Percentiles rank a stretch among this genome's conserved stretches.
phyloP scores from a whole-genome alignment of 2,329 filamentous ascomycete genomes.

The Chalaropsis thielavioides region DNA sequence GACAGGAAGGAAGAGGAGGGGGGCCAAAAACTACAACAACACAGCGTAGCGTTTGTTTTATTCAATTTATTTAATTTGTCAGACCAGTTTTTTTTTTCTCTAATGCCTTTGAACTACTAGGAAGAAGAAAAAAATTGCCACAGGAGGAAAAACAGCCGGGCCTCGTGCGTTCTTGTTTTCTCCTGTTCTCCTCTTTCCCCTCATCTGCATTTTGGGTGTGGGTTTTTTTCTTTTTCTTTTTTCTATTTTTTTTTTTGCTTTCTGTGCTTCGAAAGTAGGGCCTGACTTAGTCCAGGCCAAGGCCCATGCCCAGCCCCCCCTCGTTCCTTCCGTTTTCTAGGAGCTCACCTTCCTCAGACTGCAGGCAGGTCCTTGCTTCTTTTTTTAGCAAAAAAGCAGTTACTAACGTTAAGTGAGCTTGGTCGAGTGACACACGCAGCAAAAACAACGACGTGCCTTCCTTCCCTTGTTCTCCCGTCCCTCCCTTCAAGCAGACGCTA shows the following conservation, averaged over 20 bases:
- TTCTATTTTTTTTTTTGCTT: not conserved
- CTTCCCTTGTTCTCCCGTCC: not conserved
- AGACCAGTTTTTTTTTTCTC: not conserved
- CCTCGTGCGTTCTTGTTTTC: not conserved
- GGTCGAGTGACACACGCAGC: not conserved
- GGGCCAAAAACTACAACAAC: not conserved
- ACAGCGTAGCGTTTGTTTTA: not conserved
- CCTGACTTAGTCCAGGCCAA: not conserved
- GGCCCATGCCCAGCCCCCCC: not conserved
- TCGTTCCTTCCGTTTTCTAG: constrained; percentile 3
- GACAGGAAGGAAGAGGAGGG: not conserved
- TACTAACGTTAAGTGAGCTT: not conserved
- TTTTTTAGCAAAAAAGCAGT: not conserved
- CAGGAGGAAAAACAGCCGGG: not conserved
- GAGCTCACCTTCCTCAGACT: not conserved
- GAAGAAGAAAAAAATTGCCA: not conserved
- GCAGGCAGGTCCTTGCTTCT: constrained; percentile 1
- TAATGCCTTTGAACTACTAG: not conserved
- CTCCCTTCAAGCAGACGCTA: not conserved
- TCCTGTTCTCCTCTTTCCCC: not conserved
- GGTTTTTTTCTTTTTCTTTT: not conserved
- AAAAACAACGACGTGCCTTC: not conserved
- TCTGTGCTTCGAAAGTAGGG: not conserved
- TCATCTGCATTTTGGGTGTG: not conserved
- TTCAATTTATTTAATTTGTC: not conserved